Conservation (phyloP, 306 rosid genomes). For the Vachellia collinsii region DNA sequence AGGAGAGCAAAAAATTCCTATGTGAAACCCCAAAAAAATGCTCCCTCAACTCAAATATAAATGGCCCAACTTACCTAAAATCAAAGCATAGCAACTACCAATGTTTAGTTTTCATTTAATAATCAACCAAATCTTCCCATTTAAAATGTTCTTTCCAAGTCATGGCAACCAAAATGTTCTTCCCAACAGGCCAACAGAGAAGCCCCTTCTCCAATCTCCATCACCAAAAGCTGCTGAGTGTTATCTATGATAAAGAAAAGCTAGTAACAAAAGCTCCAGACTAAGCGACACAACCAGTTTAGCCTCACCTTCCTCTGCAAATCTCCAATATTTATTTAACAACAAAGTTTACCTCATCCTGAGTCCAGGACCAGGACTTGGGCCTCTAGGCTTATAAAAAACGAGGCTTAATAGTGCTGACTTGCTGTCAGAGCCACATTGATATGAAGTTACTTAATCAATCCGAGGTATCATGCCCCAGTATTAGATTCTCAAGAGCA, state of each 20-base stretch:
- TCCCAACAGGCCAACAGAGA: background rate
- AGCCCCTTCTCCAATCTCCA: background rate
- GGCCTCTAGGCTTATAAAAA: conserved; percentile 41
- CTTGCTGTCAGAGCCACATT: conserved; percentile 44
- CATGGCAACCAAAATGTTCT: background rate
- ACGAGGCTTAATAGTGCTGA: conserved; percentile 50
- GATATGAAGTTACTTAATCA: conserved; percentile 49
- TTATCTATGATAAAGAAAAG: background rate
- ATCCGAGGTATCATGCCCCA: conserved; percentile 45
- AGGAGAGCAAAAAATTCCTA: background rate
- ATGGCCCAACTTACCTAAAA: background rate
- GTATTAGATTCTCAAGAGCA: conserved; percentile 39
- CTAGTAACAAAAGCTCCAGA: conserved; percentile 78
- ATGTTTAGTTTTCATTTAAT: background rate
- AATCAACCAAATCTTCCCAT: background rate
- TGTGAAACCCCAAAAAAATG: background rate
- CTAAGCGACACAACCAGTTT: conserved; percentile 78
- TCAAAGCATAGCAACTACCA: background rate
- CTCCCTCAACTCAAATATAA: background rate
- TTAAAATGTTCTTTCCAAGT: background rate
- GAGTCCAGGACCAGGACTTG: conserved; percentile 42
- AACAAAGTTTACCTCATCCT: conserved; percentile 59
- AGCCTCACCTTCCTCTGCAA: conserved; percentile 66
- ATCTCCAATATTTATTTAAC: conserved; percentile 51
- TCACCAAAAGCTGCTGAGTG: background rate